Evolutionary conservation across 2,329 filamentous ascomycete species (phyloP), one percentile per base, ranked within the genome.

Genomic region (Dothideomycetes sp.): DNA sequence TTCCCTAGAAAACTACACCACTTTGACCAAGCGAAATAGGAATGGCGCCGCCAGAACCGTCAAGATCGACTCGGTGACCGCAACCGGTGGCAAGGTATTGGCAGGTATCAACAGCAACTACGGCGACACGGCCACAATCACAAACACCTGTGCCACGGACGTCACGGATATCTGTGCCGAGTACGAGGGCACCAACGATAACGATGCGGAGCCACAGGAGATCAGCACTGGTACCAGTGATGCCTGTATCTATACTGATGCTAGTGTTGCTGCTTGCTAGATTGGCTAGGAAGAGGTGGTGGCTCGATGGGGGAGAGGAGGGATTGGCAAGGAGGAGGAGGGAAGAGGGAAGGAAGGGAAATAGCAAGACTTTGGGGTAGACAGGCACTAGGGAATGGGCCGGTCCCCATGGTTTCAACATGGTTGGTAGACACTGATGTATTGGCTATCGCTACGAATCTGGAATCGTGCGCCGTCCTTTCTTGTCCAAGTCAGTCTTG

Each of bases 31-130:
- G 18, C 15, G 2, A 19, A 5, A 53, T 9, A 55, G 44, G 30
- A 59, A 59, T 38, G 58, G 62, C 37, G 52, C 56, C 22, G 43
- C 43, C 7, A 60, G 66, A 41, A 54, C 59, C 42, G 59, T 68
- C 37, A 54, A 66, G 38, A 57, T 71, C 40, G 54, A 63, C 50
- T 63, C 63, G 49, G 55, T 66, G 44, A 57, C 58, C 37, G 61
- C 62, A 44, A 52, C 56, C 35, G 54, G 59, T 41, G 68, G 68
- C 43, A 51, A 58, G 37, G 56, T 59, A 12, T 58, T 68, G 22
- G 63, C 60, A 45, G 66, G 68, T 35, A 70, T 72, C 54, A 72
- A 71, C 59, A 59, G 59, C 42, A 41, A 71, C 62, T 71, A 65
- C 46, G 67, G 66, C 27, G 65, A 69, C 47, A 66, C 61, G 1